These are phyloP conservation scores for Ogataea ramenticola DNA, from an alignment of 805 yeast species.

Conservation along the genomic window DNA sequence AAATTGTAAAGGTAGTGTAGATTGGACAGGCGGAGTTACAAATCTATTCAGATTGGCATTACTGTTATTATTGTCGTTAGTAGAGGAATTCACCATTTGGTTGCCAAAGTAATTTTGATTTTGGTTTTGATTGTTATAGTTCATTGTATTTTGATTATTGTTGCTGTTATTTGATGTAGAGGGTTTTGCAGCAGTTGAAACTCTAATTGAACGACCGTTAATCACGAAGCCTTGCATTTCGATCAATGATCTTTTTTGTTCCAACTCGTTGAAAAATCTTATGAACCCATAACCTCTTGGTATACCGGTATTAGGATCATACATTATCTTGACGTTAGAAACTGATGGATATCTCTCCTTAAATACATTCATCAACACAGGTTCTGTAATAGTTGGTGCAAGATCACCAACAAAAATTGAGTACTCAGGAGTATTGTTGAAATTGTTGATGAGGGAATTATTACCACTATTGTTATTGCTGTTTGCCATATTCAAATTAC, in stretches of 20 bases:
- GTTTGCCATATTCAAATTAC: constrained; percentile 1
- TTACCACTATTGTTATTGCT: constrained; percentile 5
- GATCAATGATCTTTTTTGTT: constrained; percentile 61
- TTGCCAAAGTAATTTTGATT: not conserved
- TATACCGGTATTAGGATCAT: constrained; percentile 60
- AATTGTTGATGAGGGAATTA: not conserved
- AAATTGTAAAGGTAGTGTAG: constrained; percentile 45
- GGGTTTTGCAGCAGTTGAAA: constrained; percentile 54
- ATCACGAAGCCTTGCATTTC: constrained; percentile 79
- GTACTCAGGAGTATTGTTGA: constrained; percentile 30
- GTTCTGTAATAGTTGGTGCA: constrained; percentile 65
- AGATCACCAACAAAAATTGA: constrained; percentile 86
- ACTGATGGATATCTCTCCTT: constrained; percentile 65
- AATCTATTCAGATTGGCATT: constrained; percentile 6
- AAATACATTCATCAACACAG: constrained; percentile 56
- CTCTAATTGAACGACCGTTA: constrained; percentile 70
- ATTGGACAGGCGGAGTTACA: constrained; percentile 21
- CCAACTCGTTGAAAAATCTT: constrained; percentile 57
- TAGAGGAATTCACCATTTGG: not conserved
- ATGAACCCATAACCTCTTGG: constrained; percentile 89
- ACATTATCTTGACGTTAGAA: constrained; percentile 69
- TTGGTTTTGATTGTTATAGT: not conserved
- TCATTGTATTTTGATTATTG: not conserved
- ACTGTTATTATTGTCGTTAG: constrained; percentile 3
- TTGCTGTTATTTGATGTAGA: constrained; percentile 6